phyloP scores from a whole-genome alignment of 768 basidiomycete genomes.

The Suillus clintonianus region DNA sequence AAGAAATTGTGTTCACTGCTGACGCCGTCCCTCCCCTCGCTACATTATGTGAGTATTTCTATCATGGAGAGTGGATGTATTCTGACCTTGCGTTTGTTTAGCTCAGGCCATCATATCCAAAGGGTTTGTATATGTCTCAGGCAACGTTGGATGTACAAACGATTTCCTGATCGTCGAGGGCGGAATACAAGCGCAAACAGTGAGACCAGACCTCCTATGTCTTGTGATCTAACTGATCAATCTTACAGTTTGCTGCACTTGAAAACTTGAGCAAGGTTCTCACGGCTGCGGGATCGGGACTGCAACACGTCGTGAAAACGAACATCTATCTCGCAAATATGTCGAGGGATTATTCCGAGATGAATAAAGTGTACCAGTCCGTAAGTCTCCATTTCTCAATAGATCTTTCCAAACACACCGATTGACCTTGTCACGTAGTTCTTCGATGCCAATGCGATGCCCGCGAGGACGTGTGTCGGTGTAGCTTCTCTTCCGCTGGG shows the following conservation, averaged over 20 bases:
- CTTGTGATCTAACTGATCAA: not conserved
- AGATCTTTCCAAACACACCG: not conserved
- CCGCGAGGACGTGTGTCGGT: conserved; percentile 61
- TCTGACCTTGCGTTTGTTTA: conserved; percentile 11
- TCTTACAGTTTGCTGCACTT: conserved; percentile 35
- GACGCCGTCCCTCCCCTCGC: conserved; percentile 38
- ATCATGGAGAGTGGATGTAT: no score
- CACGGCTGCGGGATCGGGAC: conserved; percentile 37
- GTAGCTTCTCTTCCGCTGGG: conserved; percentile 54
- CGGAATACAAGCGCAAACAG: conserved; percentile 39
- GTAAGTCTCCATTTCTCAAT: conserved; percentile 18
- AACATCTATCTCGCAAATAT: conserved; percentile 42
- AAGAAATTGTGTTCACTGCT: conserved; percentile 27
- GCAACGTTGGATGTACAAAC: conserved; percentile 37
- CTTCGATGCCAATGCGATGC: conserved; percentile 45
- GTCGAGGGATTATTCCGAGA: conserved; percentile 35
- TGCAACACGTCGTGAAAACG: conserved; percentile 41
- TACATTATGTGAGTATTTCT: conserved; percentile 29
- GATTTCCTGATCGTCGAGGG: conserved; percentile 36
- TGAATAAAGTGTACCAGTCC: conserved; percentile 41
- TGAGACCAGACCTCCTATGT: conserved; percentile 17
- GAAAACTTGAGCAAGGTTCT: conserved; percentile 41
- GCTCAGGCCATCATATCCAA: conserved; percentile 40
- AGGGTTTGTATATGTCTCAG: conserved; percentile 41
- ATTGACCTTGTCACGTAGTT: conserved; percentile 36